These are phyloP conservation scores for Blumeria graminis DNA, from an alignment of 2,329 filamentous ascomycete species.

Conservation along the genomic window DNA sequence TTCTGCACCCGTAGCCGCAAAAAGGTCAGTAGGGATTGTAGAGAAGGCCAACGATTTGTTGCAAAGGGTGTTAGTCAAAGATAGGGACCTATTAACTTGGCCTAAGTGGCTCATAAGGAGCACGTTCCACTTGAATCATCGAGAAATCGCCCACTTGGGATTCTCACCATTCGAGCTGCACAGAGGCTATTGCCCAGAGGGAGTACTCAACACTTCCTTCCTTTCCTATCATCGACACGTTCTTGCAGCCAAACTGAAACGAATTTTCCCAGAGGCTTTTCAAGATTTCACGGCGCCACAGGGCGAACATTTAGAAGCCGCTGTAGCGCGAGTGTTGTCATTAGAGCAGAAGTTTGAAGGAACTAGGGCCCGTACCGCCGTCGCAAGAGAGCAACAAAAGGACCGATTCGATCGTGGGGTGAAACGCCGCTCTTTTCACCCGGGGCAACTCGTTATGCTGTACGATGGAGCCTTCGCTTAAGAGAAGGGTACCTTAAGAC, in stretches of 20 bases:
- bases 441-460: background rate
- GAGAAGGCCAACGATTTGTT: constrained; percentile 2
- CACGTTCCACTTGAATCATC: background rate
- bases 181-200: background rate
- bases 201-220: too few species aligned
- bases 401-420: background rate
- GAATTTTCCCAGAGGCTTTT: too few species aligned
- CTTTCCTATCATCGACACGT: too few species aligned
- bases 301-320: too few species aligned
- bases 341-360: too few species aligned
- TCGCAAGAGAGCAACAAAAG: too few species aligned
- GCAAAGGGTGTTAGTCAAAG: background rate
- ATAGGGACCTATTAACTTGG: background rate
- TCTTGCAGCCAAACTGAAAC: too few species aligned
- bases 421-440: background rate
- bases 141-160: background rate
- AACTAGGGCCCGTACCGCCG: too few species aligned
- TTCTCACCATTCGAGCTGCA: background rate
- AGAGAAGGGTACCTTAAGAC: background rate
- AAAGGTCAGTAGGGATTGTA: background rate
- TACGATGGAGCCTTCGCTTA: background rate
- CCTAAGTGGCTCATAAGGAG: background rate
- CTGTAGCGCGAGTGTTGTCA: too few species aligned
- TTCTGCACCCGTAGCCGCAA: background rate
- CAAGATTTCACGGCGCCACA: too few species aligned